phyloP scores from a whole-genome alignment of 1,284 basidiomycete genomes.

The Fomitopsis palustris region DNA sequence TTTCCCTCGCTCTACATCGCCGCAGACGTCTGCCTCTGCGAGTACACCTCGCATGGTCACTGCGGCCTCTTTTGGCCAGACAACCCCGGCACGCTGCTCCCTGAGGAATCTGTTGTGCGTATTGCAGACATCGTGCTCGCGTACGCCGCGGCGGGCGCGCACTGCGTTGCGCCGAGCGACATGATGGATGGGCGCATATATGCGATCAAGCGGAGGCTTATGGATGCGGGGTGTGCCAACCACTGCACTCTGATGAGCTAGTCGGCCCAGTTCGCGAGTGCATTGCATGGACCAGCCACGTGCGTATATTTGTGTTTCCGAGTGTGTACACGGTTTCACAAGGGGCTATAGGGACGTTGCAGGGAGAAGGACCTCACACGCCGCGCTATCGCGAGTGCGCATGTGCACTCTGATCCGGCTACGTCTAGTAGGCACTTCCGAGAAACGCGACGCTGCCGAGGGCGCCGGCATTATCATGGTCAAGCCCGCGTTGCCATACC shows the following conservation, averaged over 20 bases:
- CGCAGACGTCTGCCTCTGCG: slow-evolving; percentile 98
- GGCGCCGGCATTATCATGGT: slow-evolving; percentile 99
- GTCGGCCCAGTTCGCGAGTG: slow-evolving; percentile 97
- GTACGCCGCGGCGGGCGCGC: slow-evolving; percentile 93
- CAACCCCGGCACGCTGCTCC: slow-evolving; percentile 71
- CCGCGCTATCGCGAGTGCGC: slow-evolving; percentile 77
- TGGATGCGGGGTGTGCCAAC: slow-evolving; percentile 82
- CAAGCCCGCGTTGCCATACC: slow-evolving; percentile 94
- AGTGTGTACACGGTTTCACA: neutral
- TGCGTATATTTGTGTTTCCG: slow-evolving; percentile 32
- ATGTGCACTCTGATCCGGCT: neutral
- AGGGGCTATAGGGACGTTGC: slow-evolving; percentile 79
- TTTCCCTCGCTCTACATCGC: slow-evolving; percentile 89
- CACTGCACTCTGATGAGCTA: slow-evolving; percentile 94
- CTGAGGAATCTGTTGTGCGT: slow-evolving; percentile 64
- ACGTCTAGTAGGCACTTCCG: slow-evolving; percentile 2
- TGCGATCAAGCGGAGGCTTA: slow-evolving; percentile 85
- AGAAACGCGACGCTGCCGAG: slow-evolving; percentile 89
- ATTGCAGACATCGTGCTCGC: slow-evolving; percentile 91
- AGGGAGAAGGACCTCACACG: slow-evolving; percentile 89
- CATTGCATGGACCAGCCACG: slow-evolving; percentile 97
- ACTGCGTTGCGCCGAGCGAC: slow-evolving; percentile 98
- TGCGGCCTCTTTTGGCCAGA: slow-evolving; percentile 82
- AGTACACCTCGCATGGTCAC: slow-evolving; percentile 98
- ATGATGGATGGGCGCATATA: slow-evolving; percentile 99